Conservation (phyloP, 768 basidiomycete species). For the Xanthoconium purpureum region DNA sequence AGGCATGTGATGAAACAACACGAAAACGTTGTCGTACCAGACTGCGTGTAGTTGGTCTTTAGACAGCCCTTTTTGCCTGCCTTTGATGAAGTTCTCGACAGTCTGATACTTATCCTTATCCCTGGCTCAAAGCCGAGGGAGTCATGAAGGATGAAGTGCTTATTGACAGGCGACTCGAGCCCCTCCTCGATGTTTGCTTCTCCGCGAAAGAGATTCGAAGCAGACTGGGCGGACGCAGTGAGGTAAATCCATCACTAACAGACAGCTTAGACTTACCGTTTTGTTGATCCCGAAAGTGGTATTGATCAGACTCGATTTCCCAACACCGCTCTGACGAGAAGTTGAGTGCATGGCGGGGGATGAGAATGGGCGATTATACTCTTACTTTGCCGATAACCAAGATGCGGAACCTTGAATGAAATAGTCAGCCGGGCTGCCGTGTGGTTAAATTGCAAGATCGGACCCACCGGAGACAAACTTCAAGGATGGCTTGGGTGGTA, state of each 20-base stretch:
- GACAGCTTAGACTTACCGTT: not conserved
- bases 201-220: not conserved
- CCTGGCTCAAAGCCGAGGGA: slow-evolving; percentile 1
- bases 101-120: not conserved
- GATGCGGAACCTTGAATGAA: not conserved
- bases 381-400: slow-evolving; percentile 1
- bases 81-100: not conserved
- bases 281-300: not conserved
- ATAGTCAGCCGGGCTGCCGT: not conserved
- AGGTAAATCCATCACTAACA: not conserved
- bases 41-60: not conserved
- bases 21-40: not conserved
- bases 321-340: not conserved
- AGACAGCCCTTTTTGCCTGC: not conserved
- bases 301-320: not conserved
- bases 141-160: not conserved
- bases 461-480: not conserved
- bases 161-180: not conserved
- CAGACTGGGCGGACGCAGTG: not conserved
- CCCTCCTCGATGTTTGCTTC: not conserved
- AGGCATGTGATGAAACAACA: not conserved
- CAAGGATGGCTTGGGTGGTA: not conserved
- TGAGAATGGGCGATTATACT: no score
- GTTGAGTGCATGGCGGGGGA: not conserved
- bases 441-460: no score